Conservation (phyloP, 805 yeast species). For the Candida gorgasii region DNA sequence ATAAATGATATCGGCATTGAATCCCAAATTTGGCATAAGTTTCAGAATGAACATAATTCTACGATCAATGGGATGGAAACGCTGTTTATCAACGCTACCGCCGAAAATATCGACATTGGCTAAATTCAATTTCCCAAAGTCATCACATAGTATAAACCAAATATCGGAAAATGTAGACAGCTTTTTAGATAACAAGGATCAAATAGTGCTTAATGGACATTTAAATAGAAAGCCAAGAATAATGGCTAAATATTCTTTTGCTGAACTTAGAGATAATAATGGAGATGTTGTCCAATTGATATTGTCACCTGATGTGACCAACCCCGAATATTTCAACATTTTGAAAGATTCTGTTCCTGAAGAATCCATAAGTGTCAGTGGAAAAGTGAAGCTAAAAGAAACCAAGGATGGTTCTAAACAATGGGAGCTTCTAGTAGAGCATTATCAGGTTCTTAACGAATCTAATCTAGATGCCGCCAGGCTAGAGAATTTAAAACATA, state of each 20-base stretch:
- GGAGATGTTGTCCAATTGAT: slow-evolving; percentile 64
- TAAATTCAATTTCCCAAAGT: slow-evolving; percentile 37
- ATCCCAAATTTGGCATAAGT: too few species aligned
- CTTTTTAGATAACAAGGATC: slow-evolving; percentile 20
- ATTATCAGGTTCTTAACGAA: slow-evolving; percentile 58
- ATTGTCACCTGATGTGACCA: slow-evolving; percentile 43
- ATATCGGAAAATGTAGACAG: slow-evolving; percentile 15
- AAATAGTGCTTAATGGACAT: slow-evolving; percentile 75
- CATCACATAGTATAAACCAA: slow-evolving; percentile 29
- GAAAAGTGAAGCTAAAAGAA: slow-evolving; percentile 43
- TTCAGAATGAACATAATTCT: too few species aligned
- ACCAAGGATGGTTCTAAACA: slow-evolving; percentile 16
- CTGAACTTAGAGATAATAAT: slow-evolving; percentile 67
- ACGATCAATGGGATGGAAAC: not conserved
- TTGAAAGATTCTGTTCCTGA: slow-evolving; percentile 60
- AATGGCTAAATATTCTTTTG: slow-evolving; percentile 71
- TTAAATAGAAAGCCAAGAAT: slow-evolving; percentile 72
- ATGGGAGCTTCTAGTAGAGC: slow-evolving; percentile 61
- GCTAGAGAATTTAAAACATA: slow-evolving; percentile 57
- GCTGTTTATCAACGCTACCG: slow-evolving; percentile 19
- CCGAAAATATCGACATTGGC: slow-evolving; percentile 22
- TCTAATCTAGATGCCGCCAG: slow-evolving; percentile 69
- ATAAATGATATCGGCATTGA: too few species aligned
- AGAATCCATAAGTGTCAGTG: slow-evolving; percentile 70
- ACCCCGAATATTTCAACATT: slow-evolving; percentile 35